Conservation (phyloP, 352 stramenopile genomes). For the Nothophytophthora sp. region DNA sequence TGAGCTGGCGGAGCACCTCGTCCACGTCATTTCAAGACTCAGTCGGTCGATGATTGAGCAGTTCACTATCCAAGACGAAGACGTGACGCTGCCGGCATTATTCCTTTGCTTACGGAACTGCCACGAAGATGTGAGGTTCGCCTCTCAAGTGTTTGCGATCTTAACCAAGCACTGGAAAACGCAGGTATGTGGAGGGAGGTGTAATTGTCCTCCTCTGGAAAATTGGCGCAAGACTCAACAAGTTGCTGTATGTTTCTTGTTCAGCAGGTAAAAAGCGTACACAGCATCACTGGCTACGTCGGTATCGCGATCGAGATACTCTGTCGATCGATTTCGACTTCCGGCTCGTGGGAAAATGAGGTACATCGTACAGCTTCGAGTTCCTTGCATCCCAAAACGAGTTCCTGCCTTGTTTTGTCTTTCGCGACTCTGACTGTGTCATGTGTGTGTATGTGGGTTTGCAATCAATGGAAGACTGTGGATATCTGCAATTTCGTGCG, state of each 20-base stretch:
- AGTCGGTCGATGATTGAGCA: slow-evolving; percentile 41
- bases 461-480: slow-evolving; percentile 29
- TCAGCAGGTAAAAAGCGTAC: slow-evolving; percentile 29
- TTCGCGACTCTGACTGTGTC: not conserved
- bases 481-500: slow-evolving; percentile 70
- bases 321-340: slow-evolving; percentile 16
- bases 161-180: slow-evolving; percentile 50
- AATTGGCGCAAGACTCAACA: not conserved
- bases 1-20: slow-evolving; percentile 36
- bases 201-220: too few species aligned
- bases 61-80: slow-evolving; percentile 44
- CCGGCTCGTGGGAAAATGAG: slow-evolving; percentile 16
- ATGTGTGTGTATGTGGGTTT: not conserved
- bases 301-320: slow-evolving; percentile 60
- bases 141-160: slow-evolving; percentile 60
- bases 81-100: slow-evolving; percentile 56
- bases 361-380: too few species aligned
- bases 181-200: slow-evolving; percentile 17
- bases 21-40: slow-evolving; percentile 46
- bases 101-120: slow-evolving; percentile 68
- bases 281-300: slow-evolving; percentile 57
- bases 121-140: slow-evolving; percentile 41
- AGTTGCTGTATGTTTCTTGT: not conserved
- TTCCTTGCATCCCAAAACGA: too few species aligned
- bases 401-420: not conserved